Conservation (phyloP, 495 filamentous ascomycete genomes). For the Xylaria curta region DNA sequence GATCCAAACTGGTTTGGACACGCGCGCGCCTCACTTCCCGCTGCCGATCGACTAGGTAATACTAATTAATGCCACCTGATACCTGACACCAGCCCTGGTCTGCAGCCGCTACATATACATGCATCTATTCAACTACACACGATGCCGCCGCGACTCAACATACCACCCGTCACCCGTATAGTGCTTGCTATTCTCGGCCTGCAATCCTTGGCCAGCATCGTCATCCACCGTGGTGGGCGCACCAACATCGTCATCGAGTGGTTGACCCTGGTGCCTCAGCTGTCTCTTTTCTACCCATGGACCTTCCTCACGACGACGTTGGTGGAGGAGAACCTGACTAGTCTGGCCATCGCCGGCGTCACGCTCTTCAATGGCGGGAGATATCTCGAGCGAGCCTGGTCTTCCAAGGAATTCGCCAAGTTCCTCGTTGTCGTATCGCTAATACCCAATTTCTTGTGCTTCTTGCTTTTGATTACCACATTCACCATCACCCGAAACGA, state of each 20-base stretch:
- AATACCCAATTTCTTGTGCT: constrained; percentile 78
- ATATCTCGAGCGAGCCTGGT: constrained; percentile 96
- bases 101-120: constrained; percentile 27
- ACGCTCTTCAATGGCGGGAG: constrained; percentile 93
- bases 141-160: constrained; percentile 87
- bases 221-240: constrained; percentile 70
- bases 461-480: constrained; percentile 73
- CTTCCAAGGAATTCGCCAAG: constrained; percentile 88
- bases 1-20: neutral
- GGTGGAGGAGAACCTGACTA: constrained; percentile 93
- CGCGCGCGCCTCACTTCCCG: constrained; percentile 15
- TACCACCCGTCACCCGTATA: constrained; percentile 87
- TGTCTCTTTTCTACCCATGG: constrained; percentile 89
- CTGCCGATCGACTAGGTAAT: constrained; percentile 11
- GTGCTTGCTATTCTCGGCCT: constrained; percentile 74
- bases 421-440: constrained; percentile 80
- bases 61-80: constrained; percentile 1
- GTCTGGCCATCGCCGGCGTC: constrained; percentile 75
- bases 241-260: constrained; percentile 76
- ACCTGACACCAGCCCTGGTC: neutral
- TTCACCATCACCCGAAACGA: constrained; percentile 73
- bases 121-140: constrained; percentile 32
- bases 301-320: constrained; percentile 85
- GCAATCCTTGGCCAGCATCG: constrained; percentile 82
- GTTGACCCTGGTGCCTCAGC: constrained; percentile 82